These are phyloP conservation scores for Trichoderma sp. DNA, from an alignment of 2,329 filamentous ascomycete genomes.

Conservation along the genomic window DNA sequence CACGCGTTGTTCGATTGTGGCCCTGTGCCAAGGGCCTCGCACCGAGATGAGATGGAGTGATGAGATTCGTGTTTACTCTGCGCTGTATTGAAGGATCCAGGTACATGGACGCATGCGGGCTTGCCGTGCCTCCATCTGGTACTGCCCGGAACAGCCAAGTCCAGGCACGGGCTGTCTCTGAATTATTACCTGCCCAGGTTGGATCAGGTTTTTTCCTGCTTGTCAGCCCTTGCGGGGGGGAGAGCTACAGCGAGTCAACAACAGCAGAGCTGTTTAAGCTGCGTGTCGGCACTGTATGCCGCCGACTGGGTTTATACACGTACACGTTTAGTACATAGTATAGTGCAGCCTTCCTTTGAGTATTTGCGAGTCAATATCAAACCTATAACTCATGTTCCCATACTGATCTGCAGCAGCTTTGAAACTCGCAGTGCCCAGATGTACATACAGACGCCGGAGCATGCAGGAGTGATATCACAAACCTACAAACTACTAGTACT, in stretches of 20 bases:
- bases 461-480: background rate
- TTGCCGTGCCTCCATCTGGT: constrained; percentile 15
- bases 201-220: background rate
- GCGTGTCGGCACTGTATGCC: background rate
- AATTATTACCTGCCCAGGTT: constrained; percentile 18
- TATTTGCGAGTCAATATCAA: too few relatives aligned
- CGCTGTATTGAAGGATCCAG: background rate
- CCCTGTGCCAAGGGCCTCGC: constrained; percentile 4
- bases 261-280: background rate
- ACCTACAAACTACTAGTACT: too few relatives aligned
- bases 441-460: too few relatives aligned
- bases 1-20: constrained; percentile 14
- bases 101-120: constrained; percentile 21
- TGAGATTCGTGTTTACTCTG: background rate
- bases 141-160: background rate
- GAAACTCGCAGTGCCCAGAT: background rate
- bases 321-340: too few relatives aligned
- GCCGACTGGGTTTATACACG: background rate
- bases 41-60: constrained; percentile 3
- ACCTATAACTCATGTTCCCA: too few relatives aligned
- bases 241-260: constrained; percentile 17
- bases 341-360: background rate
- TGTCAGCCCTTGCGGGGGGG: background rate
- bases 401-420: background rate
- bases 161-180: constrained; percentile 9